phyloP scores from a whole-genome alignment of 768 basidiomycete genomes.

The Mycena belliarum region DNA sequence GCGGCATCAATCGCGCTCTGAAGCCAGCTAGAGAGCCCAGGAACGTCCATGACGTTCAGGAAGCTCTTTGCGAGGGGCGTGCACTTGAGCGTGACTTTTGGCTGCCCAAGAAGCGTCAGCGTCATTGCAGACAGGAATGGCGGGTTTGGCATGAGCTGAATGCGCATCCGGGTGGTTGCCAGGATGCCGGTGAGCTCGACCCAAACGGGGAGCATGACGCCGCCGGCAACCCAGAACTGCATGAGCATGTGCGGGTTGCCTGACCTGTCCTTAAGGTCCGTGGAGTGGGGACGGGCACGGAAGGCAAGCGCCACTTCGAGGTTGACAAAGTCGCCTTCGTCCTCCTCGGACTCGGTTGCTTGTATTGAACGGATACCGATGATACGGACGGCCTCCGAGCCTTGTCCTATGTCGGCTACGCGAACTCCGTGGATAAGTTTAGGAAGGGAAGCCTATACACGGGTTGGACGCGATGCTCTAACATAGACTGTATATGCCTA shows the following conservation, averaged over 20 bases:
- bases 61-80: constrained; percentile 62
- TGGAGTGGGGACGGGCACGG: constrained; percentile 51
- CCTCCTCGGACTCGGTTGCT: constrained; percentile 29
- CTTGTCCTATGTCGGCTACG: constrained; percentile 70
- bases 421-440: constrained; percentile 59
- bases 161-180: constrained; percentile 60
- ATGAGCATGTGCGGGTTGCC: constrained; percentile 67
- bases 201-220: constrained; percentile 61
- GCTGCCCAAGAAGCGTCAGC: constrained; percentile 70
- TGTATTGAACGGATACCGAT: constrained; percentile 60
- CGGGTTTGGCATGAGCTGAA: constrained; percentile 74
- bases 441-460: constrained; percentile 41
- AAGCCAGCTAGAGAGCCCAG: constrained; percentile 67
- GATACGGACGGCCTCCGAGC: constrained; percentile 68
- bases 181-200: constrained; percentile 70
- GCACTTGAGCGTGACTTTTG: constrained; percentile 62
- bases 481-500: not conserved
- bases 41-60: constrained; percentile 80
- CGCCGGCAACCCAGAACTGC: constrained; percentile 60
- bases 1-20: constrained; percentile 67
- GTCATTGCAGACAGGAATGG: constrained; percentile 56
- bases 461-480: not conserved
- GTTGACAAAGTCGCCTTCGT: constrained; percentile 57
- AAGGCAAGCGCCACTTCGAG: constrained; percentile 74
- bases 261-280: constrained; percentile 40